Evolutionary conservation across 805 yeast species (phyloP).

Genomic region (Wickerhamomyces bisporus): DNA sequence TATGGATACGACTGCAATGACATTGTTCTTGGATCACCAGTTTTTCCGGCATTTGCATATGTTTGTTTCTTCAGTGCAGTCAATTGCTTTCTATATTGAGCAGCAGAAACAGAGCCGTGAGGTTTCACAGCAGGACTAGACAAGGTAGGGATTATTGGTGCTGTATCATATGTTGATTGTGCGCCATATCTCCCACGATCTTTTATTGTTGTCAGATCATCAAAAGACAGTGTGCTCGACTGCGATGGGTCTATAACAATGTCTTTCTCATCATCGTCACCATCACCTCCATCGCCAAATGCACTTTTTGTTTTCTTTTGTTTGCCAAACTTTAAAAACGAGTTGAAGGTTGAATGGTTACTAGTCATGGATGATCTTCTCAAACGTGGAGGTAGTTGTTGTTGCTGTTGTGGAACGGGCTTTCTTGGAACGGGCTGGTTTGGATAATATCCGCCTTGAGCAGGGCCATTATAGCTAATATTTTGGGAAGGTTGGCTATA

Average conservation of each 20-base stretch:
- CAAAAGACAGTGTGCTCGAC: constrained; percentile 46
- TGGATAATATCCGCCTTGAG: too few relatives aligned
- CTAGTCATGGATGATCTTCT: constrained; percentile 18
- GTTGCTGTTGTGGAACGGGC: neutral
- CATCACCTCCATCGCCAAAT: constrained; percentile 28
- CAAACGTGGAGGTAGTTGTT: constrained; percentile 6
- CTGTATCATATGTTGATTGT: constrained; percentile 43
- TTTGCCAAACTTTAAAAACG: constrained; percentile 11
- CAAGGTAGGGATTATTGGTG: constrained; percentile 74
- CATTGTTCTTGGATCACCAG: constrained; percentile 40
- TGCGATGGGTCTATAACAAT: constrained; percentile 26
- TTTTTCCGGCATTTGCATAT: constrained; percentile 38
- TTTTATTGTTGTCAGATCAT: constrained; percentile 57
- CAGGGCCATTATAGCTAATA: too few relatives aligned
- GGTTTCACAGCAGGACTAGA: constrained; percentile 28
- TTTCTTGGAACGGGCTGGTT: constrained; percentile 8
- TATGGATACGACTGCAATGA: constrained; percentile 28
- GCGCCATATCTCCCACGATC: constrained; percentile 66
- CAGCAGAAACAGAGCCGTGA: constrained; percentile 35
- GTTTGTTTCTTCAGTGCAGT: constrained; percentile 62
- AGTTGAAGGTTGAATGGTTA: constrained; percentile 9
- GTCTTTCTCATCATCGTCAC: constrained; percentile 35
- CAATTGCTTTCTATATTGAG: constrained; percentile 66
- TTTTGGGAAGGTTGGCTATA: constrained; percentile 1
- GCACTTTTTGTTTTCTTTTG: constrained; percentile 15